Evolutionary conservation across 1,139 yeast genomes (phyloP), one percentile per base, ranked within the genome.

Genomic region (Eremothecium sinecaudum): DNA sequence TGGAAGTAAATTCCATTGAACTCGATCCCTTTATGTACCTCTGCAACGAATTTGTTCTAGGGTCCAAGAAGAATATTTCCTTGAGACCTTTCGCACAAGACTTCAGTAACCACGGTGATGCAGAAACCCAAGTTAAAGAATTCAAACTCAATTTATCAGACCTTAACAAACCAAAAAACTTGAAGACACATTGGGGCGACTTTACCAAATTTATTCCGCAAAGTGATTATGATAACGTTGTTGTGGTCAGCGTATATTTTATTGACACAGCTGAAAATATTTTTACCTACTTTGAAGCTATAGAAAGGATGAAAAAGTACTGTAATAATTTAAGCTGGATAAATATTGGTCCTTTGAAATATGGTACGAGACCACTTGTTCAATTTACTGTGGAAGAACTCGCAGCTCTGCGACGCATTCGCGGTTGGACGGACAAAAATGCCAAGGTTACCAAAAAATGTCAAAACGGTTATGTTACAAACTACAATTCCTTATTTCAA

Each of bases 241-340:
- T 79, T 7, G 64, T 84, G 1, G 74, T 79, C 2, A 71, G 90
- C 1, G 79, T 79, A 2, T 84, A 78, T 51, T 82, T 84, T 55
- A 64, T 84, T 16, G 95, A 84, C 52, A 84, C 95, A 0, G 94
- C 95, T 1, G 93, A 83, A 48, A 82, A 83, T 48, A 53, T 82
- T 31, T 64, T 84, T 43, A 78, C 74, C 24, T 84, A 84, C 51
- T 56, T 84, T 31, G 80, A 79, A 35, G 59, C 77, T 1, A 73
- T 84, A 23, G 68, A 68, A 35, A 49, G 59, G 10, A 53, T 81
- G 31, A 66, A 67, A n/a, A 59, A 59, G 3, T 64, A 62, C 17
- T 56, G 62, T 23, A 51, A 52, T 12, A 58, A 61, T 8, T 75
- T 81, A 0, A 66, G 66, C 35, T 84, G 94, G 95, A 74, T 84